Evolutionary conservation across 768 basidiomycete species (phyloP).

Genomic region (Termitomyces sp.): DNA sequence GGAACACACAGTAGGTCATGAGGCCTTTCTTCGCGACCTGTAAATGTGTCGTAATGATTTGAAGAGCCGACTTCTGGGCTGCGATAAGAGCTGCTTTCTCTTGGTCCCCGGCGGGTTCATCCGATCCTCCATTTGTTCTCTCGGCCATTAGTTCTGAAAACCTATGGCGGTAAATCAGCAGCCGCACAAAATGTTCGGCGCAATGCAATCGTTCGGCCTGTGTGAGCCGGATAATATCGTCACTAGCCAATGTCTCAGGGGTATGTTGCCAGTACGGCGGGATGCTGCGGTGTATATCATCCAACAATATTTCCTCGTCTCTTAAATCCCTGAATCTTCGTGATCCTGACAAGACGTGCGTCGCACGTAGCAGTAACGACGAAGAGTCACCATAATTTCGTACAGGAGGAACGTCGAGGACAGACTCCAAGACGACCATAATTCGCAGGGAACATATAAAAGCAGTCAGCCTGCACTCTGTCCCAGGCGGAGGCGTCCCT

Average conservation of each 20-base stretch:
- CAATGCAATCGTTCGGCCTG: slow-evolving; percentile 86
- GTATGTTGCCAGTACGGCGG: slow-evolving; percentile 79
- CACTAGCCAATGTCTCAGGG: slow-evolving; percentile 72
- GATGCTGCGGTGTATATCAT: slow-evolving; percentile 69
- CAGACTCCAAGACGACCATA: slow-evolving; percentile 84
- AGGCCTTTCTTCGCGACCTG: slow-evolving; percentile 82
- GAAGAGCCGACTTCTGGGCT: slow-evolving; percentile 72
- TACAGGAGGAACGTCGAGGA: slow-evolving; percentile 75
- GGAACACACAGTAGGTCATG: slow-evolving; percentile 87
- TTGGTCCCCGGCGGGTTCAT: slow-evolving; percentile 55
- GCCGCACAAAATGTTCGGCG: slow-evolving; percentile 79
- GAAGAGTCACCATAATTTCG: slow-evolving; percentile 57
- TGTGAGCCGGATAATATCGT: slow-evolving; percentile 85
- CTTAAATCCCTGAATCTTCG: slow-evolving; percentile 58
- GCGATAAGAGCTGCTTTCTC: slow-evolving; percentile 77
- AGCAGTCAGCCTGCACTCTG: slow-evolving; percentile 72
- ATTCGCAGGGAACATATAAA: slow-evolving; percentile 74
- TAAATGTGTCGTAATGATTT: slow-evolving; percentile 78
- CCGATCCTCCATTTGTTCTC: slow-evolving; percentile 43
- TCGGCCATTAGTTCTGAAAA: slow-evolving; percentile 76
- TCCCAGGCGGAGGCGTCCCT: slow-evolving; percentile 60
- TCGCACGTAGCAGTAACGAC: slow-evolving; percentile 74
- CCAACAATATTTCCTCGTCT: slow-evolving; percentile 77
- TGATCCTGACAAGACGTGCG: slow-evolving; percentile 58
- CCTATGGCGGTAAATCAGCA: slow-evolving; percentile 86